Evolutionary conservation across 1,139 yeast genomes (phyloP), one percentile per base, ranked within the genome.

Genomic region (Geotrichum citri-aurantii): DNA sequence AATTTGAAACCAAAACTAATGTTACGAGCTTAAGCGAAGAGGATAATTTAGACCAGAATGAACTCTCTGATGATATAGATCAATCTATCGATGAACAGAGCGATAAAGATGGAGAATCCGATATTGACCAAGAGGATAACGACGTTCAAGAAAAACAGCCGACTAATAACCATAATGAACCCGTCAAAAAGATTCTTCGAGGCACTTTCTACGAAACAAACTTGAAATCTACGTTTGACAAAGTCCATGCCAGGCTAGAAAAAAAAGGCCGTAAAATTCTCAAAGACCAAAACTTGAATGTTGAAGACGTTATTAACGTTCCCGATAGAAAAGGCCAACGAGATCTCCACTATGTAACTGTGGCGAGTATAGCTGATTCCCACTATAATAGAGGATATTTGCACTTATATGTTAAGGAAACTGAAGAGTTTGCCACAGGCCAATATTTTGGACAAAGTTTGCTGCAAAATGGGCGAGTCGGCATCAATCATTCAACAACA

Each of bases 381-480:
- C 14, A 37, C 17, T 37, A 4, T 37, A 37, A 19, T 37, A 37
- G 44, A 12, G 44, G 44, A n/a, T 52, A 64, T 49, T 60, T 61
- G 7, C 49, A 48, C 12, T 49, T 64, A 3, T 65, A 61, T 47
- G 62, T 64, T 44, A 53, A 53, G 37, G 65, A 65, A 29, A 48
- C 60, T 17, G 59, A 59, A 17, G 64, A 63, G 46, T 65, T 63
- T 60, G 51, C 64, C 8, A 56, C 57, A 11, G 66, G 65, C 3
- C 56, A 51, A 37, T 37, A 37, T 12, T n/a, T n/a, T n/a, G 44
- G 44, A 37, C 44, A 37, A 37, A 37, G 44, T 7, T 11, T 19
- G 17, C 17, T 37, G 14, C 44, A 37, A 37, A n/a, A 5, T 17
- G 44, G 44, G 6, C n/a, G 44, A 7, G 44, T 37, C 21, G 44